These are phyloP conservation scores for Ilyonectria robusta DNA, from an alignment of 2,329 filamentous ascomycete species.

Conservation along the genomic window DNA sequence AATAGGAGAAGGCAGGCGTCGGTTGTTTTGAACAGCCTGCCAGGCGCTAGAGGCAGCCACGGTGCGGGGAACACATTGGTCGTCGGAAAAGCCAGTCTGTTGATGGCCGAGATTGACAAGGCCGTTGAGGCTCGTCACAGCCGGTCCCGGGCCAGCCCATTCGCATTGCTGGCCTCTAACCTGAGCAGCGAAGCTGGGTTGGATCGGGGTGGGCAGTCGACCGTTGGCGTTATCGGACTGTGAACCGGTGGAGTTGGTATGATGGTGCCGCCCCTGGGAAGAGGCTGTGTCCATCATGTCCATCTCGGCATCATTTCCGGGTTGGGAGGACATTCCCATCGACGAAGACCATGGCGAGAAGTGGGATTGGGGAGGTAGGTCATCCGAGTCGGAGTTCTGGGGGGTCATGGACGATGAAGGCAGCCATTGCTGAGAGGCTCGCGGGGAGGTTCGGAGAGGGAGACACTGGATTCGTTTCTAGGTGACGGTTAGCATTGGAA, in stretches of 20 bases:
- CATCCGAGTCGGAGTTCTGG: slow-evolving; percentile 58
- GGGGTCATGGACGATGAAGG: slow-evolving; percentile 55
- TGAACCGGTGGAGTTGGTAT: slow-evolving; percentile 30
- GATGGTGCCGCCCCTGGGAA: slow-evolving; percentile 27
- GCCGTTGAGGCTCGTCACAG: slow-evolving; percentile 53
- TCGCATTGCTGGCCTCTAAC: slow-evolving; percentile 67
- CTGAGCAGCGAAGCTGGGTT: slow-evolving; percentile 70
- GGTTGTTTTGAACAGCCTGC: slow-evolving; percentile 67
- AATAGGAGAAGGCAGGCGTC: slow-evolving; percentile 72
- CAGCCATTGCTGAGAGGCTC: slow-evolving; percentile 48
- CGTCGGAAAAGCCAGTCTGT: slow-evolving; percentile 56
- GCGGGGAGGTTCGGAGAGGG: slow-evolving; percentile 63
- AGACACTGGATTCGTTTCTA: slow-evolving; percentile 70
- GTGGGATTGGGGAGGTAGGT: slow-evolving; percentile 49
- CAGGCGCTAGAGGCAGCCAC: slow-evolving; percentile 63
- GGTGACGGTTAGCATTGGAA: slow-evolving; percentile 35
- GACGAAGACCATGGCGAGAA: slow-evolving; percentile 53
- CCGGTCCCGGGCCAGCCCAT: slow-evolving; percentile 52
- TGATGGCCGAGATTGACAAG: slow-evolving; percentile 58
- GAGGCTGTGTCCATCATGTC: slow-evolving; percentile 64
- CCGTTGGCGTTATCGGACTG: slow-evolving; percentile 52
- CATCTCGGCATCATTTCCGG: slow-evolving; percentile 59
- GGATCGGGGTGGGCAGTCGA: slow-evolving; percentile 73
- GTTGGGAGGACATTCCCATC: slow-evolving; percentile 32
- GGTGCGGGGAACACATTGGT: slow-evolving; percentile 64